A percentile compares a stretch with the other conserved stretches of the same genome.
Conservation (phyloP, 2,329 filamentous ascomycete genomes). For the Curvularia hawaiiensis region DNA sequence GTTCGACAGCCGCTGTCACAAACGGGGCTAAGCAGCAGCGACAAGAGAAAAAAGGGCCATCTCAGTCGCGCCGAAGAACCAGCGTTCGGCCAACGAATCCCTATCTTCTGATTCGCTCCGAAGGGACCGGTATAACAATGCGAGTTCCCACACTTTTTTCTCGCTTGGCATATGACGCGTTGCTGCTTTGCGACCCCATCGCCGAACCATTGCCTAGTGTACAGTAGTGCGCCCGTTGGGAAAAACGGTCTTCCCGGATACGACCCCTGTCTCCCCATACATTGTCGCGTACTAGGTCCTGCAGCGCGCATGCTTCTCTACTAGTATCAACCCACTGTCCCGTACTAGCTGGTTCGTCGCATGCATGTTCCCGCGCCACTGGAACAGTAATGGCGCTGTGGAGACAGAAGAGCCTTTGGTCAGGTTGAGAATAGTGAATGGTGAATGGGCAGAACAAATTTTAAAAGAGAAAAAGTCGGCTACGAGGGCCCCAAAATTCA, state of each 20-base stretch:
- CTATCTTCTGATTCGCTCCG: slow-evolving; percentile 1
- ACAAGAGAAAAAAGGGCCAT: neutral
- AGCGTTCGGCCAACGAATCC: slow-evolving; percentile 6
- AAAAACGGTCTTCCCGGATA: neutral
- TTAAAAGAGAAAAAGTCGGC: neutral
- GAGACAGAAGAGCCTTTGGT: neutral
- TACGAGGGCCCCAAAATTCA: neutral
- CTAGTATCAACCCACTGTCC: neutral
- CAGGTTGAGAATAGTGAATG: neutral
- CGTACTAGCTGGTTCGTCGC: neutral
- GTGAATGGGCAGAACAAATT: neutral
- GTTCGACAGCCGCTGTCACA: neutral
- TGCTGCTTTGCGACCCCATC: slow-evolving; percentile 5
- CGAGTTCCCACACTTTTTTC: neutral
- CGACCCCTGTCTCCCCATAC: neutral
- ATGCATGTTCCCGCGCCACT: neutral
- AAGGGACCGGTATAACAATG: neutral
- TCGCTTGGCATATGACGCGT: slow-evolving; percentile 1
- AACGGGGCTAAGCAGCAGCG: neutral
- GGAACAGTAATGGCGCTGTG: neutral
- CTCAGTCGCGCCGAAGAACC: slow-evolving; percentile 2
- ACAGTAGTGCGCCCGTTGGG: neutral
- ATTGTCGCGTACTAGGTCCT: neutral
- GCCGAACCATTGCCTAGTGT: slow-evolving; percentile 1
- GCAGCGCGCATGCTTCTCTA: neutral